Evolutionary conservation across 192 early-diverging fungal species (phyloP), one percentile per base, ranked within the genome.

Genomic region (Umbelopsis ramanniana): DNA sequence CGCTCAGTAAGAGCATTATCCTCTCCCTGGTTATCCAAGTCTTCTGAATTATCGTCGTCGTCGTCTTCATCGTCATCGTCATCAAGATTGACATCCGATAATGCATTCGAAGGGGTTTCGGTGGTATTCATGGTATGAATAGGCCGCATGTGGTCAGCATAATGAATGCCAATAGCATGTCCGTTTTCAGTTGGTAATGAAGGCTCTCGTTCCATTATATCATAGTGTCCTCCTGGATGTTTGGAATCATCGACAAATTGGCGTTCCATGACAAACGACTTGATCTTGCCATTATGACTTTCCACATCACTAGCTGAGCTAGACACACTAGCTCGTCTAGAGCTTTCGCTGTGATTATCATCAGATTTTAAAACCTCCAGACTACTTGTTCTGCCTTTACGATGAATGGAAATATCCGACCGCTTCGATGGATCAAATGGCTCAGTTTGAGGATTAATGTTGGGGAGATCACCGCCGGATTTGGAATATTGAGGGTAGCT

Each of bases 331-430:
- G 37, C 15, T 19, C 57, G 57, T 19, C 33, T 63, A 7, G 57
- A 63, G 33, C 57, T 63, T 63, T 37, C 57, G 29, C 57, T 63
- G 11, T 63, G 57, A 63, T 63, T 63, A 35, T 63, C 57, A 33
- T 63, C 57, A 35, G 57, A 63, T 35, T 63, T 48, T 17, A 79
- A 29, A 0, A 79, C 77, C 24, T 79, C 55, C 23, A 79, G 45
- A 53, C 77, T 79, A 47, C 77, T 79, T 19, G 77, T 79, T 37
- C 77, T 69, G 48, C 69, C 53, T 35, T 46, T 54, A 5, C 52
- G 66, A 19, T 71, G 66, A 37, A 37, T 37, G 26, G 29, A 19
- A 63, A 63, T 35, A 3, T 63, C 33, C 4, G 7, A 26, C 26
- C 29, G 57, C 14, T 63, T 37, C 26, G 29, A 37, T 3, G 29